A percentile compares a stretch with the other conserved stretches of the same genome.
Evolutionary conservation across 306 rosid genomes (phyloP).

Genomic region (Trifolium subterraneum): DNA sequence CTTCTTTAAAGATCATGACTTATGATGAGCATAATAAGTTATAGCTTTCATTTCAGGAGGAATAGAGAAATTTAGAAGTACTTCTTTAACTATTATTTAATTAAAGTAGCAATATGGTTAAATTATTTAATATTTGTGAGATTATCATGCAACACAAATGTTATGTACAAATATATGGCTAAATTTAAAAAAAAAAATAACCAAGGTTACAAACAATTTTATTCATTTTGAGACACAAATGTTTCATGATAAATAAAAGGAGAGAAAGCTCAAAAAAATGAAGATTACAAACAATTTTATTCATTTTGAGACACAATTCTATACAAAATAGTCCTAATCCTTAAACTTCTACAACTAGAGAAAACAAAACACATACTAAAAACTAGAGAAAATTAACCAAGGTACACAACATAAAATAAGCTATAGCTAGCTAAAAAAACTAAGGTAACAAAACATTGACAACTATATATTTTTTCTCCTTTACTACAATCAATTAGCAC

Average conservation of each 20-base stretch:
- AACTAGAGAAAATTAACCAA: slow-evolving; percentile 29
- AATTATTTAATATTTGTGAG: no score
- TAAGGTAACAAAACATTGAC: background rate
- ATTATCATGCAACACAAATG: no score
- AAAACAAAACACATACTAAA: slow-evolving; percentile 16
- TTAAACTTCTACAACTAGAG: slow-evolving; percentile 20
- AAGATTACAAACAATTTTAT: slow-evolving; percentile 21
- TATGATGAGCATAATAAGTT: no score
- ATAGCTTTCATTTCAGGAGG: no score
- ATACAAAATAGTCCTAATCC: slow-evolving; percentile 47
- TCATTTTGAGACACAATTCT: slow-evolving; percentile 8
- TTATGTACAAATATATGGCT: no score
- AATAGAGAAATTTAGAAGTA: no score
- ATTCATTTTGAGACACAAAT: no score
- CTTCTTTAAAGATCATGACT: no score
- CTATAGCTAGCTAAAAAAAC: background rate
- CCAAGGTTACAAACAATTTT: no score
- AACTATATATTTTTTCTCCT: background rate
- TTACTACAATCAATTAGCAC: slow-evolving; percentile 42
- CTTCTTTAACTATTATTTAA: no score
- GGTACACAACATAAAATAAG: slow-evolving; percentile 18
- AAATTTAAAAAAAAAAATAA: no score
- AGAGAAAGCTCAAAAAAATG: background rate
- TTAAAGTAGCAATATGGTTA: no score
- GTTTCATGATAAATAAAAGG: background rate